Base-by-base conservation (phyloP, 2,329 filamentous ascomycete genomes). In the Microcera coccophila region DNA sequence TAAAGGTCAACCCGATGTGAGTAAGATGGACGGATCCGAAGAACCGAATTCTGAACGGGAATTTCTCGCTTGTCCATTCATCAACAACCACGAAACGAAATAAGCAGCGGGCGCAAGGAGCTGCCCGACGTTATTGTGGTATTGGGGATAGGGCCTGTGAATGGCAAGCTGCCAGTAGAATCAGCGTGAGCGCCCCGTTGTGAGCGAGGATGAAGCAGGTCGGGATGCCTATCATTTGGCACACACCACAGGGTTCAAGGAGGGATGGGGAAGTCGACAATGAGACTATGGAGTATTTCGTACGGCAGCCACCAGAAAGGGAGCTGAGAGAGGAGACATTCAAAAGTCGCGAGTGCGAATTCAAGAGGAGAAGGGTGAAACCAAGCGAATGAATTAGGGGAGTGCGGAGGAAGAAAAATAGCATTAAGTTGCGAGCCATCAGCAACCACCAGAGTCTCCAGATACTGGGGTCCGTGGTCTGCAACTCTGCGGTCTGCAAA, bases 341-440 rank as follows among this genome's bases (percentile, higher is more conserved):
- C 19, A 37, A 41, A 36, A 36, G 29, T 17, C 8, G 19, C 11
- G 29, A 17, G 19, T 24, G 11, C 8, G 20, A 37, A 20, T 35
- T 15, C 8, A 35, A 33, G 37, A 35, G 36, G 32, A 15, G 29
- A 26, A 24, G 32, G 32, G 18, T 24, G 35, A 38, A 22, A 21
- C n/a, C 3, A 37, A 37, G 16, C n/a, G 9, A 14, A 36, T n/a
- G 11, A 29, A 22, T 26, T 12, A 54, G 43, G 53, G 49, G 52
- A 44, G 52, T 49, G 47, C 43, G 34, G 33, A 42, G 38, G 45
- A 39, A 35, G 31, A n/a, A n/a, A 47, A 49, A 41, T 45, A 37
- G 47, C 44, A 52, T 17, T 18, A 48, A 55, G 50, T 49, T 53
- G 55, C 54, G 53, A 47, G n/a, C n/a, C n/a, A n/a, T 53, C 49